Base-by-base conservation (phyloP, 768 basidiomycete species). In the Chalciporus piperatus region DNA sequence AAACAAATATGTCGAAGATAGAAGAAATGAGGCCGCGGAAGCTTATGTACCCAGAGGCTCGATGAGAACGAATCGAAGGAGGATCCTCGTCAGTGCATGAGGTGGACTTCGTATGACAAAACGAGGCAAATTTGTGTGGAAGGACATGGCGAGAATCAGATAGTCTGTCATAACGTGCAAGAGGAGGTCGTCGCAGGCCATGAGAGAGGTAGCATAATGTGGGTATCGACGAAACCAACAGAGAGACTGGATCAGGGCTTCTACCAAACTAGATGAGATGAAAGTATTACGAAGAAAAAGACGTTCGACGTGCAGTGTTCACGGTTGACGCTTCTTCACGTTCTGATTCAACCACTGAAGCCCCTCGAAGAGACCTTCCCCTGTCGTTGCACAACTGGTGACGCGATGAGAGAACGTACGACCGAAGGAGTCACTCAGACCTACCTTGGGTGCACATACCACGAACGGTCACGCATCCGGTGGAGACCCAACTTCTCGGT, bases 401-500 rank as follows among this genome's bases (percentile, higher is more conserved):
- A 35, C 39, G 27, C 8, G 25, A 45, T 52, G 16, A 40, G 61
- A 40, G 38, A 52, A 35, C 7, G 6, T n/a, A 48, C 40, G 25
- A 16, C 1, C 6, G 40, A 39, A 48, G 39, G 42, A 38, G 40
- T 17, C 11, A 19, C 3, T 28, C 20, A 47, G 14, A 38, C 70
- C 82, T 61, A 96, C 89, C 94, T 97, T 45, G 96, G 96, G 74
- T 98, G 96, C 47, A 98, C 95, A 80, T 98, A 98, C 96, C 96
- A 98, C 70, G 89, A 93, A 54, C 96, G 80, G 65, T 98, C 95
- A 54, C 92, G 86, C 96, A 98, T 98, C 60, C 88, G 80, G 70
- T 97, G 90, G 58, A 98, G 75, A 35, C 95, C 95, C 39, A 98
- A 74, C 70, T 96, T 97, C 73, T 98, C 96, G 11, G 96, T 98